These are phyloP conservation scores for Prunus yedoensis DNA, from an alignment of 331 rosid species.

Conservation along the genomic window DNA sequence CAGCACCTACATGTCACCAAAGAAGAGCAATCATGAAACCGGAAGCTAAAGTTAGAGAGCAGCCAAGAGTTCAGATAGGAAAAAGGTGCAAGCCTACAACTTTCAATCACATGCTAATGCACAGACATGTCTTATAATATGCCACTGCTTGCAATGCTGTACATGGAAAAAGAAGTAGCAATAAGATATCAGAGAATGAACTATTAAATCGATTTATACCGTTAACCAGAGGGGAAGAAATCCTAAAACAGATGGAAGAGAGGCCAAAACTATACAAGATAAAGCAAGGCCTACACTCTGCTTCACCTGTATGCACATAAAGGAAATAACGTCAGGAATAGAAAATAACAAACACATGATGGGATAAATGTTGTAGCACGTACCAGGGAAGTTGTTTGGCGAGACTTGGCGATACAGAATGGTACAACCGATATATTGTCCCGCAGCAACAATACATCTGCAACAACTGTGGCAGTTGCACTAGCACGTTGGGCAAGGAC, in stretches of 20 bases:
- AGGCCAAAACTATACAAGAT: constrained; percentile 69
- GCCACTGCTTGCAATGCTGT: not conserved
- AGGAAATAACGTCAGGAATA: constrained; percentile 17
- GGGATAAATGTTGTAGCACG: constrained; percentile 4
- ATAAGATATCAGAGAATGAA: not conserved
- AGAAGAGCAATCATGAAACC: constrained; percentile 9
- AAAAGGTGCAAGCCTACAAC: too few species aligned
- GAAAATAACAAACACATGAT: not conserved
- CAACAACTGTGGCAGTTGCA: constrained; percentile 95
- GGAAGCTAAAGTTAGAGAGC: not conserved
- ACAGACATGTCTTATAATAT: not conserved
- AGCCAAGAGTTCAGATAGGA: not conserved
- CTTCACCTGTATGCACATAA: constrained; percentile 62
- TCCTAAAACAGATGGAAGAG: constrained; percentile 94
- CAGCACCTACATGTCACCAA: constrained; percentile 65
- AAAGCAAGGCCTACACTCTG: constrained; percentile 92
- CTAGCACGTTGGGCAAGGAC: constrained; percentile 98
- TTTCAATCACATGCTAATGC: too few species aligned
- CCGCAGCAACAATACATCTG: constrained; percentile 79
- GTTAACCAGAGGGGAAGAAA: constrained; percentile 92
- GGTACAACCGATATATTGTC: constrained; percentile 89
- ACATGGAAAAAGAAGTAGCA: constrained; percentile 5
- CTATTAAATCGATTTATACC: constrained; percentile 49
- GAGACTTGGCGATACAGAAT: constrained; percentile 91
- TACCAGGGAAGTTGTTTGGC: constrained; percentile 94